A percentile compares a stretch with the other conserved stretches of the same genome.
phyloP scores from a whole-genome alignment of 306 rosid genomes.

The Sesbania bispinosa region DNA sequence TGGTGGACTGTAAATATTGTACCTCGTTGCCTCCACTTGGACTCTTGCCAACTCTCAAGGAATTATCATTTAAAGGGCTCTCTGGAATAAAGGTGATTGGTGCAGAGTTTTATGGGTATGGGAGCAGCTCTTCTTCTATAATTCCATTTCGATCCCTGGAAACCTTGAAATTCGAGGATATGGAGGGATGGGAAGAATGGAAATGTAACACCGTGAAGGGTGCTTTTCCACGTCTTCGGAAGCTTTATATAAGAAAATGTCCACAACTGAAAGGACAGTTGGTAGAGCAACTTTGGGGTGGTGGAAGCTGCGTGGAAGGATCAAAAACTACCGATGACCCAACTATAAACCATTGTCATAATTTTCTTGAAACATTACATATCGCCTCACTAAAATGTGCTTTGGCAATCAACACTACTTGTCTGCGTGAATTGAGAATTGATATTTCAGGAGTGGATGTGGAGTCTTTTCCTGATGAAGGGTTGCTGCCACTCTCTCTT shows the following conservation, averaged over 20 bases:
- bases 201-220: neutral
- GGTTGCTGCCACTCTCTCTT: slow-evolving; percentile 24
- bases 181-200: slow-evolving; percentile 17
- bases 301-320: neutral
- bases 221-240: slow-evolving; percentile 7
- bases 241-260: neutral
- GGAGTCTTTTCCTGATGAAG: slow-evolving; percentile 20
- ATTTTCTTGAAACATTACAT: neutral
- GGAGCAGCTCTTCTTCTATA: neutral
- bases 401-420: neutral
- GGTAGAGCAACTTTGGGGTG: neutral
- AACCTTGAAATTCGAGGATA: neutral
- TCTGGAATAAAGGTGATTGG: neutral
- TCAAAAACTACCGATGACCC: too few relatives aligned
- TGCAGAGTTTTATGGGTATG: neutral
- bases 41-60: neutral
- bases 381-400: neutral
- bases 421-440: accelerated
- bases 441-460: neutral
- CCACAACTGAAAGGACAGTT: neutral
- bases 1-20: neutral
- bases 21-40: slow-evolving; percentile 19
- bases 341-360: neutral
- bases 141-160: neutral
- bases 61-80: neutral